A percentile compares a stretch with the other conserved stretches of the same genome.
phyloP scores from a whole-genome alignment of 1,284 basidiomycete species.

The Thelephora terrestris region DNA sequence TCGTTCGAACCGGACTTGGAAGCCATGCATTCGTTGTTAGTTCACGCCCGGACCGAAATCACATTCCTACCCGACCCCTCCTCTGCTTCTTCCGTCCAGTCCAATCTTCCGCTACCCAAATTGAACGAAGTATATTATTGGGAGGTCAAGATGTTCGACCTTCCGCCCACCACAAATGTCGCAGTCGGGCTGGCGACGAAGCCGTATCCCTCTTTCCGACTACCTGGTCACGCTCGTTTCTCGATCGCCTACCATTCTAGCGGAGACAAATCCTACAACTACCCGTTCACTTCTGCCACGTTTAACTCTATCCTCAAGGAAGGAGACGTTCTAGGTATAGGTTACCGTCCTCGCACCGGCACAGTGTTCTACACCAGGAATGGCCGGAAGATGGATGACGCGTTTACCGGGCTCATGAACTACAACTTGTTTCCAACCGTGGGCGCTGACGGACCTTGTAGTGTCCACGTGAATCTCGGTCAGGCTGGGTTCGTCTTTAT shows the following conservation, averaged over 20 bases:
- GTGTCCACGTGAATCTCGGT: conserved; percentile 90
- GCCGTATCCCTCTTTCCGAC: conserved; percentile 86
- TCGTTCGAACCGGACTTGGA: conserved; percentile 96
- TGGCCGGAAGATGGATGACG: conserved; percentile 90
- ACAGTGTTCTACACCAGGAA: conserved; percentile 96
- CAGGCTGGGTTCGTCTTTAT: conserved; percentile 97
- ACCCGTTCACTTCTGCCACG: conserved; percentile 83
- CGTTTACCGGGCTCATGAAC: conserved; percentile 77
- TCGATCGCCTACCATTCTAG: conserved; percentile 97
- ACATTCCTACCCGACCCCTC: conserved; percentile 93
- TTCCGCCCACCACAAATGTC: conserved; percentile 74
- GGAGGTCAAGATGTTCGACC: conserved; percentile 97
- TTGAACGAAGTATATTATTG: conserved; percentile 97
- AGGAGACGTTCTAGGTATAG: conserved; percentile 89
- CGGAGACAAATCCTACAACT: conserved; percentile 97
- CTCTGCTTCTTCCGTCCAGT: conserved; percentile 87
- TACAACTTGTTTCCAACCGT: conserved; percentile 94
- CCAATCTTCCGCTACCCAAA: conserved; percentile 89
- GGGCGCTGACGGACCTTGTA: conserved; percentile 89
- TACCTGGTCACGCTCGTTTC: conserved; percentile 82
- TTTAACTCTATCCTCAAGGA: conserved; percentile 85
- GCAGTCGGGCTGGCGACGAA: conserved; percentile 90
- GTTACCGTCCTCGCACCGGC: conserved; percentile 89
- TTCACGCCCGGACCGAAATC: conserved; percentile 89
- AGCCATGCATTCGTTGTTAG: conserved; percentile 80